phyloP scores from a whole-genome alignment of 2,329 filamentous ascomycete genomes.

The Cryphonectria naterciae region DNA sequence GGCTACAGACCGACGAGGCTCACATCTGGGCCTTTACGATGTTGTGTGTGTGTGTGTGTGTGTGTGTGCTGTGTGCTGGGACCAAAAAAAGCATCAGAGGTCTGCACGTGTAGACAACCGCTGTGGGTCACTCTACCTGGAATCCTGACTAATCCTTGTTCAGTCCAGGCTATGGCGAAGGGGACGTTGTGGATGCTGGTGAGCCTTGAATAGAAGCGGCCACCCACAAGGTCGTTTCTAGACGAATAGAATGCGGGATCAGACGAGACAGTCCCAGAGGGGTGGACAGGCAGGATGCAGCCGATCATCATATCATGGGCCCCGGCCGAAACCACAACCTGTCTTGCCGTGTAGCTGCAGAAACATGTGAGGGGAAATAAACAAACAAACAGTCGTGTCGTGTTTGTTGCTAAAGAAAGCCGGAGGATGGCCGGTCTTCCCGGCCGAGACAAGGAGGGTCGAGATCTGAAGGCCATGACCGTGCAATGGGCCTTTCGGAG shows the following conservation, averaged over 20 bases:
- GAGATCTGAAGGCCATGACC: not conserved
- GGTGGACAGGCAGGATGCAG: not conserved
- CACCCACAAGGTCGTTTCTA: not conserved
- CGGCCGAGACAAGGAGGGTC: conserved; percentile 14
- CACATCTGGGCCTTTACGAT: not conserved
- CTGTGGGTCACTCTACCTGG: not conserved
- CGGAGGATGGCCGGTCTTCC: conserved; percentile 2
- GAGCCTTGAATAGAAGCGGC: not conserved
- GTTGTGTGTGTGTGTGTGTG: not conserved
- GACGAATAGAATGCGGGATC: not conserved
- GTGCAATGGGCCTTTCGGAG: not conserved
- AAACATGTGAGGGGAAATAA: not conserved
- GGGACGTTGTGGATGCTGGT: not conserved
- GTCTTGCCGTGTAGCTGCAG: not conserved
- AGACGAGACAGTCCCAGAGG: not conserved
- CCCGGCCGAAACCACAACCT: not conserved
- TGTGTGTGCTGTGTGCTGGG: not conserved
- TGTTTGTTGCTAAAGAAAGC: conserved; percentile 15
- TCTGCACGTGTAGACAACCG: not conserved
- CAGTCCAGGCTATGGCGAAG: not conserved
- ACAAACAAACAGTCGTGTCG: not conserved
- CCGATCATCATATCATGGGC: not conserved
- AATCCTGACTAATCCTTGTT: not conserved
- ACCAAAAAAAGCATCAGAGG: not conserved
- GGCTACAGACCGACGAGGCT: not conserved